Percentiles rank a stretch among this genome's conserved stretches.
These are phyloP conservation scores for Sporothrix globosa DNA, from an alignment of 2,329 filamentous ascomycete species.

Conservation along the genomic window DNA sequence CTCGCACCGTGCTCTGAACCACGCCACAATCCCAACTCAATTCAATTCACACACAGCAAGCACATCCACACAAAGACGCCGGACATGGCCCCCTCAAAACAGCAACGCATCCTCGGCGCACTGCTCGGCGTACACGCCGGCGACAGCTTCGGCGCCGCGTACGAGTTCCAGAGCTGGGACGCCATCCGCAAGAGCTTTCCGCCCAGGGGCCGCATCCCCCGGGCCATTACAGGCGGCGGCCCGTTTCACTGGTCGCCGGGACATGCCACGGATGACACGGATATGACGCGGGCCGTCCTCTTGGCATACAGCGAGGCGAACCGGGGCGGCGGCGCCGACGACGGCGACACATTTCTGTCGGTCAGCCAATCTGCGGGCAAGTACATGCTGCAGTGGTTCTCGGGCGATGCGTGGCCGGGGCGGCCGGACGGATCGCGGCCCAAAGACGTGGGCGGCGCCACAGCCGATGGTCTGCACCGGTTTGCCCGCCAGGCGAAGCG, in stretches of 20 bases:
- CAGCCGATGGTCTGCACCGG: constrained; percentile 42
- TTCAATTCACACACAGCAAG: not conserved
- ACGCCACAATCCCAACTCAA: not conserved
- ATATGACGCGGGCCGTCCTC: constrained; percentile 52
- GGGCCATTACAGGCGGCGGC: constrained; percentile 52
- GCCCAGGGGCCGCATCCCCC: constrained; percentile 43
- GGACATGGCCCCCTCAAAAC: constrained; percentile 10
- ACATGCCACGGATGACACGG: constrained; percentile 54
- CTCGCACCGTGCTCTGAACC: not conserved
- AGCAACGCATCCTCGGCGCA: constrained; percentile 47
- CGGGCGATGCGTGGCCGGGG: constrained; percentile 49
- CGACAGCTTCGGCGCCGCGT: constrained; percentile 52
- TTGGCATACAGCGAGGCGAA: constrained; percentile 47
- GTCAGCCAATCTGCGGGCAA: constrained; percentile 45
- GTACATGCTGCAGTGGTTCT: constrained; percentile 49
- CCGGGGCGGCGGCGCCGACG: not conserved
- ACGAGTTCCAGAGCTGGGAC: constrained; percentile 49
- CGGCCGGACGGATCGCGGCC: constrained; percentile 43
- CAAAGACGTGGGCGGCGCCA: constrained; percentile 48
- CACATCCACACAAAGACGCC: not conserved
- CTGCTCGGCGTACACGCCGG: constrained; percentile 53
- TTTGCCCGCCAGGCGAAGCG: constrained; percentile 38
- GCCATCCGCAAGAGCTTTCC: constrained; percentile 45
- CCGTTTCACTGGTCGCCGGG: constrained; percentile 49
- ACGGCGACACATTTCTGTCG: constrained; percentile 34